Percentiles rank a stretch among this genome's conserved stretches.
These are phyloP conservation scores for Solanum hybrid DNA, from an alignment of 305 asterid species.

Conservation along the genomic window DNA sequence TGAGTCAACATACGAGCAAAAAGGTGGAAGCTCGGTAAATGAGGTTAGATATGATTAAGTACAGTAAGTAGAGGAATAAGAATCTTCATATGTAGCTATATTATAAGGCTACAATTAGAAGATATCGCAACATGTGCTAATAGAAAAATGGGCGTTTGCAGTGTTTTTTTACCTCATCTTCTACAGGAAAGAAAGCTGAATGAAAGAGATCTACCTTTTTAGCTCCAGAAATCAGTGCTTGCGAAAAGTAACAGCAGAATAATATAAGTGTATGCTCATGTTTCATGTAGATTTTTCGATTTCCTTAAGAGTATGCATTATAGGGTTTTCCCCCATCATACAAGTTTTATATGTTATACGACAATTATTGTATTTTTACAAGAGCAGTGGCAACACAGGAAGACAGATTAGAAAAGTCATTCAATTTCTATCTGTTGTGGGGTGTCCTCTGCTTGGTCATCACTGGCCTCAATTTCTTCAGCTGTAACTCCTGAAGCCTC, in stretches of 20 bases:
- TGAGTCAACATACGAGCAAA: background rate
- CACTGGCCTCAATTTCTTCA: slow-evolving; percentile 27
- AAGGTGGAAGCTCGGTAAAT: background rate
- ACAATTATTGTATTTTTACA: background rate
- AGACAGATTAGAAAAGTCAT: slow-evolving; percentile 17
- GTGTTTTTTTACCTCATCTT: background rate
- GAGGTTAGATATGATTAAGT: background rate
- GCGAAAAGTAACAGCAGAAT: background rate
- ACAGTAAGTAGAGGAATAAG: background rate
- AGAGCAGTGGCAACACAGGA: background rate
- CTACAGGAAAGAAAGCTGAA: background rate
- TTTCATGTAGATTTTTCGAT: background rate
- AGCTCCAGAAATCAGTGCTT: background rate
- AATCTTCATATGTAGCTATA: background rate
- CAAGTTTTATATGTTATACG: background rate
- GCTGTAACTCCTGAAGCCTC: slow-evolving; percentile 57
- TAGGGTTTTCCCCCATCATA: background rate
- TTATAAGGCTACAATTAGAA: background rate
- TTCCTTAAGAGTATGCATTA: background rate
- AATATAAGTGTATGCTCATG: background rate
- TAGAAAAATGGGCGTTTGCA: background rate
- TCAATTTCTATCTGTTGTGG: slow-evolving; percentile 65
- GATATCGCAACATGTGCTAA: background rate
- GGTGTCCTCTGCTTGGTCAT: slow-evolving; percentile 22
- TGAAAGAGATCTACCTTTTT: background rate